These are phyloP conservation scores for Nakazawaea wickerhamii DNA, from an alignment of 805 yeast species.

Conservation along the genomic window DNA sequence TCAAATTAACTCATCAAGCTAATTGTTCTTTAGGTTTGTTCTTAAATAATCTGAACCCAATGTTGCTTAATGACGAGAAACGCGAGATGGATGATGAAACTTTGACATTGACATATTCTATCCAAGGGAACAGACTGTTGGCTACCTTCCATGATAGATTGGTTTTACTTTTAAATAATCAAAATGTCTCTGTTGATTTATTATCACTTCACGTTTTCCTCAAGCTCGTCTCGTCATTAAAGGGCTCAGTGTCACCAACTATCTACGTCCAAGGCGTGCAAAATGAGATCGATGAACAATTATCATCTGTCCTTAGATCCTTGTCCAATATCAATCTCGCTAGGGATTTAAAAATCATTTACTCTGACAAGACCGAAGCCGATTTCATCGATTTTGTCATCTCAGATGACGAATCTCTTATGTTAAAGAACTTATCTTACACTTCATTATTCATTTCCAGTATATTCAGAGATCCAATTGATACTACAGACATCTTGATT, in stretches of 20 bases:
- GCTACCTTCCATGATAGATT: not conserved
- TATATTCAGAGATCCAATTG: not conserved
- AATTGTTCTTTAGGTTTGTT: constrained; percentile 3
- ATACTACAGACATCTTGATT: not conserved
- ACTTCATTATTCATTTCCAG: constrained; percentile 1
- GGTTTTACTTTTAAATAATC: not conserved
- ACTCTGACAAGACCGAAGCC: not conserved
- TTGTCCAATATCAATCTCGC: not conserved
- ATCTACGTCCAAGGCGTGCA: not conserved
- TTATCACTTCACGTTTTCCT: constrained; percentile 5
- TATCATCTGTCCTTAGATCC: not conserved
- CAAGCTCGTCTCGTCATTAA: constrained; percentile 1
- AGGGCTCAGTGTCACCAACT: not conserved
- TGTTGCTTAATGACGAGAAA: not conserved
- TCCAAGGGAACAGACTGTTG: not conserved
- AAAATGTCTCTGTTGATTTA: not conserved
- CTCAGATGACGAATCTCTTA: not conserved
- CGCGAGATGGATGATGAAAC: not conserved
- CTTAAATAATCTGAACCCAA: constrained; percentile 5
- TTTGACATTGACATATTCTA: constrained; percentile 3
- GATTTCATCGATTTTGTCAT: constrained; percentile 4
- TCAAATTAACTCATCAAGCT: not conserved
- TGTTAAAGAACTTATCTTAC: not conserved
- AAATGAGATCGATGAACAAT: not conserved
- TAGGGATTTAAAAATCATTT: not conserved